These are phyloP conservation scores for Pistacia atlantica DNA, from an alignment of 345 rosid species.

Conservation along the genomic window DNA sequence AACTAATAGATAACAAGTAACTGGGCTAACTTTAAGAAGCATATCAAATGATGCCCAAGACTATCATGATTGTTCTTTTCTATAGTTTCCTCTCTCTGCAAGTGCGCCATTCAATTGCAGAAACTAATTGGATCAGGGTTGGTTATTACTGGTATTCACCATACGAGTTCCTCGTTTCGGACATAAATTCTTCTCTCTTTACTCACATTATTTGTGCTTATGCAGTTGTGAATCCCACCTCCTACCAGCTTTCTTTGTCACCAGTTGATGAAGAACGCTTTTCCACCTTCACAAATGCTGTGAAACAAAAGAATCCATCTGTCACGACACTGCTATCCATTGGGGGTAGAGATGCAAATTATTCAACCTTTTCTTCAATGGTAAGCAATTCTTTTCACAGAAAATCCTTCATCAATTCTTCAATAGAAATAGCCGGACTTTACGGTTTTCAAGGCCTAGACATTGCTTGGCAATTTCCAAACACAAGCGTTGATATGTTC, in stretches of 20 bases:
- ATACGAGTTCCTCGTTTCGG: constrained; percentile 24
- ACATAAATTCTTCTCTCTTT: constrained; percentile 28
- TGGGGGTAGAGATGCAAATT: background rate
- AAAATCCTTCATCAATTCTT: background rate
- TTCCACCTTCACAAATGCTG: background rate
- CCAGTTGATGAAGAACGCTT: background rate
- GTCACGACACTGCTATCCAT: background rate
- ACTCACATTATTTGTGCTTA: constrained; percentile 31
- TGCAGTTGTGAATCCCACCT: background rate
- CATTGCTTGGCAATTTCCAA: background rate
- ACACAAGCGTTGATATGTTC: background rate
- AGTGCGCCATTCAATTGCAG: background rate
- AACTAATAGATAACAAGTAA: too few relatives aligned
- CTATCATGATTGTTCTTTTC: background rate
- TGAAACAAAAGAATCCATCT: background rate
- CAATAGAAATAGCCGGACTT: background rate
- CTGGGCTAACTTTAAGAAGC: too few relatives aligned
- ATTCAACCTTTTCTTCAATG: background rate
- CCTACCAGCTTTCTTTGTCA: background rate
- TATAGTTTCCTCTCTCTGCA: background rate
- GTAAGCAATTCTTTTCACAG: background rate
- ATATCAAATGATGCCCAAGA: background rate
- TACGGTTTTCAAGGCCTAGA: constrained; percentile 2
- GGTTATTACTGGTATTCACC: constrained; percentile 30
- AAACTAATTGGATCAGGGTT: constrained; percentile 25